Evolutionary conservation across 352 stramenopile genomes (phyloP), one percentile per base, ranked within the genome.

Genomic region (Peronospora belbahrii): DNA sequence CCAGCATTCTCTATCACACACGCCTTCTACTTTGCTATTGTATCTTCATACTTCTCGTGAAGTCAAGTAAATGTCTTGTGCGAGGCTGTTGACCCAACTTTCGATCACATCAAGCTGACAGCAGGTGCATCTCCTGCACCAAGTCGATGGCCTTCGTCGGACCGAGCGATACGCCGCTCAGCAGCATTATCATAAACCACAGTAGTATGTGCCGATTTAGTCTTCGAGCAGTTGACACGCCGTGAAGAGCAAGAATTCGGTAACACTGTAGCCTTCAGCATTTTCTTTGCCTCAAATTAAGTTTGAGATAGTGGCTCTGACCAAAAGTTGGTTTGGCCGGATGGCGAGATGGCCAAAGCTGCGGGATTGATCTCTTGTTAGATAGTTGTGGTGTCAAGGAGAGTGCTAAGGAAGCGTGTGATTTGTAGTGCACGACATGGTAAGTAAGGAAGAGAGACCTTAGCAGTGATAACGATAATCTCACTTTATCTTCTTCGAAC

Each of bases 221-320:
- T 25, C n/a, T 81, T 64, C 5, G 74, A 68, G 44, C 80, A 52
- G 42, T 70, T 74, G 1, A 83, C 70, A 6, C 61, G 61, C 1
- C 68, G 60, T 27, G 59, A 60, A 20, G 63, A 67, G 42, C 70
- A 61, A 52, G 69, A 77, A 18, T 59, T 53, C 0, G 66, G 53
- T 28, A 69, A 67, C 40, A 77, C 69, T 13, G 58, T 58, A 23
- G 62, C 55, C 23, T 15, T 60, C 48, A 73, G 56, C 35, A 82
- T 71, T 70, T 18, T 77, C 59, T 41, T 70, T 68, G 30, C 44
- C 42, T 30, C 68, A 60, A 42, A 85, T 44, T 19, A 81, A 65
- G 45, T 85, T 83, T 34, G 73, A 85, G 58, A 85, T 81, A 10
- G 73, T 81, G 42, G 70, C 70, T 46, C 82, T n/a, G n/a, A n/a